Conservation (phyloP, 177 flowering plant species). For the Vitis hybrid region DNA sequence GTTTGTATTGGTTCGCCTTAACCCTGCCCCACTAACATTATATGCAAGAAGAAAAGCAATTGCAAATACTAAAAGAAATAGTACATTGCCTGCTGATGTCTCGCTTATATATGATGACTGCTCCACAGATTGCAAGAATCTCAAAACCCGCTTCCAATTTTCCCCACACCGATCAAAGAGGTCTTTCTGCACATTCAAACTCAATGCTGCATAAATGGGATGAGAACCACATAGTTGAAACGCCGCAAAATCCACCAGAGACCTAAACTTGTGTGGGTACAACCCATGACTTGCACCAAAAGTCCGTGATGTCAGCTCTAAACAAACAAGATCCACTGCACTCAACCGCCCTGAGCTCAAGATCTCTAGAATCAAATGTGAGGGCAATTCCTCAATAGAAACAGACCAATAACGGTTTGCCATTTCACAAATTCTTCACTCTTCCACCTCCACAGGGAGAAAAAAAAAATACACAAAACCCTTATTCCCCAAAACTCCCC, state of each 20-base stretch:
- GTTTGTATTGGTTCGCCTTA: not conserved
- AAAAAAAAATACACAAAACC: not conserved
- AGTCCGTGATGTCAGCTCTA: conserved; percentile 66
- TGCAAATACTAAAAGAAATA: conserved; percentile 31
- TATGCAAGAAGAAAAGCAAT: not conserved
- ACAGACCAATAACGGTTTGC: conserved; percentile 41
- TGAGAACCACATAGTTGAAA: conserved; percentile 56
- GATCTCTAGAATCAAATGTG: conserved; percentile 82
- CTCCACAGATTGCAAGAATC: conserved; percentile 86
- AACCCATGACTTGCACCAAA: conserved; percentile 60
- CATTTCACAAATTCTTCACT: conserved; percentile 30
- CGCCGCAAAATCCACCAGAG: conserved; percentile 80
- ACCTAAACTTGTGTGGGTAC: conserved; percentile 55
- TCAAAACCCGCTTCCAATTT: conserved; percentile 85
- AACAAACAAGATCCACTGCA: conserved; percentile 59
- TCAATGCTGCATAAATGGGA: conserved; percentile 41
- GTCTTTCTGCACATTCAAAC: conserved; percentile 32
- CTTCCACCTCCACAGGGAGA: conserved; percentile 1
- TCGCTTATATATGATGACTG: conserved; percentile 61
- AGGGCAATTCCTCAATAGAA: conserved; percentile 74
- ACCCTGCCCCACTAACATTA: not conserved
- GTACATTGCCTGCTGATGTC: conserved; percentile 90
- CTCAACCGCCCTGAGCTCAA: conserved; percentile 59
- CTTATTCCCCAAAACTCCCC: not conserved
- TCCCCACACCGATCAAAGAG: conserved; percentile 59